Evolutionary conservation across 2,329 filamentous ascomycete species (phyloP).

Genomic region (Pseudocercospora musae): DNA sequence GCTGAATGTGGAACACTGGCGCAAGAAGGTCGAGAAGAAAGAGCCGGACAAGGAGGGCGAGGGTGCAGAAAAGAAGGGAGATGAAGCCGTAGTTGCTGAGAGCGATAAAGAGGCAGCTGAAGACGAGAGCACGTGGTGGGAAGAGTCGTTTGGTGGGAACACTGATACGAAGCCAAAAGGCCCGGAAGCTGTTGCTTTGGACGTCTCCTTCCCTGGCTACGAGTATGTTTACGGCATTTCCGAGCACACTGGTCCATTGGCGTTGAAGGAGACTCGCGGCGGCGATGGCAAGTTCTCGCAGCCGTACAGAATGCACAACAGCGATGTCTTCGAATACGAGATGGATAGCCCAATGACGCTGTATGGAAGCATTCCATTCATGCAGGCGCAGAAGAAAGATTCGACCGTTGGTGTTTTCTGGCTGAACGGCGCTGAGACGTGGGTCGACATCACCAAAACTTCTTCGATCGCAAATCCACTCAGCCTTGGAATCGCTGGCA

Average conservation of each 20-base stretch:
- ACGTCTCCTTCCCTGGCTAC: constrained; percentile 89
- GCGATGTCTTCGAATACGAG: constrained; percentile 97
- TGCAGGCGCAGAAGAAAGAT: constrained; percentile 93
- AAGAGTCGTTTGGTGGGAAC: constrained; percentile 91
- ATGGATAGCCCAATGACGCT: constrained; percentile 97
- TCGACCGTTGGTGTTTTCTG: constrained; percentile 96
- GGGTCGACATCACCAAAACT: constrained; percentile 88
- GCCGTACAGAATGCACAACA: constrained; percentile 92
- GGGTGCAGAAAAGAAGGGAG: constrained; percentile 46
- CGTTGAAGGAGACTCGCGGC: constrained; percentile 84
- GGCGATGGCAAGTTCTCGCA: constrained; percentile 81
- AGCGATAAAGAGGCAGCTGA: constrained; percentile 48
- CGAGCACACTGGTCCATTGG: constrained; percentile 84
- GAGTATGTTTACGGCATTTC: constrained; percentile 92
- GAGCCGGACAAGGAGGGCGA: constrained; percentile 55
- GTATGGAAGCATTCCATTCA: constrained; percentile 94
- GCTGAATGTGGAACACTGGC: constrained; percentile 94
- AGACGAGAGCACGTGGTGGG: constrained; percentile 95
- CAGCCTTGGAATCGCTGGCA: constrained; percentile 65
- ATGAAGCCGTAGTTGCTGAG: constrained; percentile 41
- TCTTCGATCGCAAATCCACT: constrained; percentile 72
- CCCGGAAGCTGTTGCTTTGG: constrained; percentile 84
- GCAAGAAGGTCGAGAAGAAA: constrained; percentile 72
- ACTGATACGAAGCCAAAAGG: constrained; percentile 94
- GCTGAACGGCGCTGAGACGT: constrained; percentile 95